Conservation (phyloP, 768 basidiomycete species). For the Xerocomus spinulosus region DNA sequence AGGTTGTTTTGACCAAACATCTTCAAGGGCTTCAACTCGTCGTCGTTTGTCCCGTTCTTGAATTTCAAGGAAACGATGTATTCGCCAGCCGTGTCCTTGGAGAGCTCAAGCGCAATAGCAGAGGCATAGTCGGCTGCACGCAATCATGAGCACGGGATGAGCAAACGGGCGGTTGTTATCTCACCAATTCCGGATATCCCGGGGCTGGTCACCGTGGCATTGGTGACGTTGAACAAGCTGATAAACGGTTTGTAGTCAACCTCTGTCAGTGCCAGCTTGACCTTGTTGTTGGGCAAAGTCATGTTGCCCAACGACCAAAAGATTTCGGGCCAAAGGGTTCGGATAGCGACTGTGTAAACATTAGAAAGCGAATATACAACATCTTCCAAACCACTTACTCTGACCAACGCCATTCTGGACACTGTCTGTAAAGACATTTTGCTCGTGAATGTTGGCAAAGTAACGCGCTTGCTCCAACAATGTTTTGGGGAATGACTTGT, state of each 20-base stretch:
- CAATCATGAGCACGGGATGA: background rate
- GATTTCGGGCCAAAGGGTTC: constrained; percentile 69
- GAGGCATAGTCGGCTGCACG: constrained; percentile 63
- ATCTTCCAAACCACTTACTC: constrained; percentile 43
- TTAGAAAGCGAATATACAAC: background rate
- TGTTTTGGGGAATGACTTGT: constrained; percentile 63
- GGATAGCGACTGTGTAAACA: constrained; percentile 60
- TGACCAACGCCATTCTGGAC: constrained; percentile 63
- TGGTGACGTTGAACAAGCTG: constrained; percentile 70
- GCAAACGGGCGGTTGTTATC: constrained; percentile 23
- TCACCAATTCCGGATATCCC: constrained; percentile 61
- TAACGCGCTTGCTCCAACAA: constrained; percentile 66
- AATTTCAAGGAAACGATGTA: constrained; percentile 64
- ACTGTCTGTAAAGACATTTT: constrained; percentile 62
- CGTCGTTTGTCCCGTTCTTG: constrained; percentile 65
- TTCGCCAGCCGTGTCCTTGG: constrained; percentile 39
- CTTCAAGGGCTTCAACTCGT: constrained; percentile 54
- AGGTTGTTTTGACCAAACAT: constrained; percentile 50
- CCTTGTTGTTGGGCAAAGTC: constrained; percentile 65
- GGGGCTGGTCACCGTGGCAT: constrained; percentile 53
- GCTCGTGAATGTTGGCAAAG: constrained; percentile 75
- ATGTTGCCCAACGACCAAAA: constrained; percentile 70
- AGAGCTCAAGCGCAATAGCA: constrained; percentile 49
- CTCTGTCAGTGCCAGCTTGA: constrained; percentile 71
- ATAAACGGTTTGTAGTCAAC: constrained; percentile 50